phyloP scores from a whole-genome alignment of 2,329 filamentous ascomycete species.

The Furcasterigmium furcatum region DNA sequence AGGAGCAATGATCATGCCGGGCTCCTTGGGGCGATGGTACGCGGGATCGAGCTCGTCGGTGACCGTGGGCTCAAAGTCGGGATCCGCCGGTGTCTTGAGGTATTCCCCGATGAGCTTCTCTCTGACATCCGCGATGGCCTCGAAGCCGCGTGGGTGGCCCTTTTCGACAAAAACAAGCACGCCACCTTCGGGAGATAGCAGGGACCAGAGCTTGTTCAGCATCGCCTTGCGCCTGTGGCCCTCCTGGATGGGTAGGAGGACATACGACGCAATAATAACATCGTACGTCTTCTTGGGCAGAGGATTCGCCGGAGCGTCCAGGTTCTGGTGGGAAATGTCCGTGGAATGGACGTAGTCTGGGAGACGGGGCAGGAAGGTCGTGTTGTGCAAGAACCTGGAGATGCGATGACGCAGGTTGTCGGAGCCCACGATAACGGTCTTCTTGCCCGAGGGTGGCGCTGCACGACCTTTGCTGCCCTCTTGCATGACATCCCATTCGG shows the following conservation, averaged over 20 bases:
- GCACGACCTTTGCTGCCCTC: conserved; percentile 34
- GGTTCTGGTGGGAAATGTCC: conserved; percentile 52
- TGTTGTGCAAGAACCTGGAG: conserved; percentile 77
- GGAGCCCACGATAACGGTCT: conserved; percentile 77
- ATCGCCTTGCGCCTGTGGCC: conserved; percentile 74
- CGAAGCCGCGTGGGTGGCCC: conserved; percentile 86
- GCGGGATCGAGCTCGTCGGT: conserved; percentile 36
- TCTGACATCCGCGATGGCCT: conserved; percentile 82
- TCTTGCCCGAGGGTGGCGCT: conserved; percentile 60
- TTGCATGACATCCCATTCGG: conserved; percentile 74
- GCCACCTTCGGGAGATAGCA: conserved; percentile 80
- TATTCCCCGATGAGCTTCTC: conserved; percentile 74
- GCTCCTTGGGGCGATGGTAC: conserved; percentile 44
- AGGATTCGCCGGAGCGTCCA: conserved; percentile 54
- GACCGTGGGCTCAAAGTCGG: conserved; percentile 28
- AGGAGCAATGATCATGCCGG: conserved; percentile 64
- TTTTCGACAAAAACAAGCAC: conserved; percentile 88
- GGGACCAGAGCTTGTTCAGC: conserved; percentile 84
- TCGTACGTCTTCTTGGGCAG: conserved; percentile 77
- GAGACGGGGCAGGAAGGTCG: conserved; percentile 87
- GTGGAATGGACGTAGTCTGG: conserved; percentile 76
- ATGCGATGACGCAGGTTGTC: conserved; percentile 71
- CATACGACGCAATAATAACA: conserved; percentile 84
- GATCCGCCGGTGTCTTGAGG: conserved; percentile 56
- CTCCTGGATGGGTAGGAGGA: conserved; percentile 72